Conservation (phyloP, 306 rosid species). For the Cucurbita ficifolia region DNA sequence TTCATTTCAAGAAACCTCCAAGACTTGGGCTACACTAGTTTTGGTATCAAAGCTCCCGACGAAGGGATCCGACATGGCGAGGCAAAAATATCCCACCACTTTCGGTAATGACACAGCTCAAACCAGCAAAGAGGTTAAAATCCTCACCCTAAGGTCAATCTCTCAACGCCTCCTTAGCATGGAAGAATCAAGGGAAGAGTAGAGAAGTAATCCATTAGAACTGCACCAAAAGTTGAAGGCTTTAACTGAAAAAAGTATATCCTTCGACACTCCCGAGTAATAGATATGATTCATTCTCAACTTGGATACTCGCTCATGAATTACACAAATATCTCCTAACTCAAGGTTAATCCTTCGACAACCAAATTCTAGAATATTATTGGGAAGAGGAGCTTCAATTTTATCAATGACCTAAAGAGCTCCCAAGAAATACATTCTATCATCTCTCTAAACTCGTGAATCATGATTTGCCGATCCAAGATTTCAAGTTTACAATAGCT, state of each 20-base stretch:
- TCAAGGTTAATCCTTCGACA: no score
- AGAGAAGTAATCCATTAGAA: background rate
- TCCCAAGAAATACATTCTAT: no score
- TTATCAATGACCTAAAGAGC: no score
- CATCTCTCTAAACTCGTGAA: no score
- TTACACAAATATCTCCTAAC: no score
- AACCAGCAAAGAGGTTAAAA: background rate
- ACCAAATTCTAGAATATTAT: no score
- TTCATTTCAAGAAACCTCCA: background rate
- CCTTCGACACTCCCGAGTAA: no score
- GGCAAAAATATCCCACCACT: background rate
- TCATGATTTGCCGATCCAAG: no score
- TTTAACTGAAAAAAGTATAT: background rate
- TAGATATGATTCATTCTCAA: no score
- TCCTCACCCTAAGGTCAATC: background rate
- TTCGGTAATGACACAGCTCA: background rate
- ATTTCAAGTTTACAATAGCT: no score
- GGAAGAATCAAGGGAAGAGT: background rate
- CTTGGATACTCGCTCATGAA: no score
- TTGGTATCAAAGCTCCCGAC: background rate
- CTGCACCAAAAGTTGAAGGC: background rate
- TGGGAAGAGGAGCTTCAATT: no score
- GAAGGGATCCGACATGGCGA: background rate
- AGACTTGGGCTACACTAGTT: background rate
- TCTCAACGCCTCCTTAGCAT: background rate